Conservation (phyloP, 2,329 filamentous ascomycete species). For the Raffaelea ambrosiae region DNA sequence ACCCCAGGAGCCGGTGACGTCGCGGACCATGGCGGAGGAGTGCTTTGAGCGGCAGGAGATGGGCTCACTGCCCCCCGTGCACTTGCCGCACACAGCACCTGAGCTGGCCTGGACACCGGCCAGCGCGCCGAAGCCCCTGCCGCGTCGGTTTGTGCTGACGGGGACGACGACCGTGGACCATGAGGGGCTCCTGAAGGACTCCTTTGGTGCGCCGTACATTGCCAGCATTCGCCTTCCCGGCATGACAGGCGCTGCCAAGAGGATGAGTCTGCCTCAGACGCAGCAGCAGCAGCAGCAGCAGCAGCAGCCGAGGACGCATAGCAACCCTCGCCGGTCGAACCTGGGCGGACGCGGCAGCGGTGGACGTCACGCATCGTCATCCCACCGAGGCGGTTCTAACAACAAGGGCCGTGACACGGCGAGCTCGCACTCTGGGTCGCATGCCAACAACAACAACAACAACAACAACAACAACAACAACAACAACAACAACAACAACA, state of each 20-base stretch:
- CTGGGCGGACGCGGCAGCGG: constrained; percentile 1
- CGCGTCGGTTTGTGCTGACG: constrained; percentile 37
- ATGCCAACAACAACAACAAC: constrained; percentile 6
- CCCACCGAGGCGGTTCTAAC: constrained; percentile 1
- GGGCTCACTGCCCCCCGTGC: constrained; percentile 65
- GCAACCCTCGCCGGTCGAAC: constrained; percentile 5
- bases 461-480: constrained; percentile 1
- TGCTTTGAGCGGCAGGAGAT: constrained; percentile 77
- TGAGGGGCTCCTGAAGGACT: constrained; percentile 27
- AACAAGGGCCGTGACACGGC: constrained; percentile 8
- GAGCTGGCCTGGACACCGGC: constrained; percentile 56
- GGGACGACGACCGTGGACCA: constrained; percentile 29
- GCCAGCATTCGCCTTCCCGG: constrained; percentile 38
- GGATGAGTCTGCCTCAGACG: constrained; percentile 22
- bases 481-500: constrained; percentile 5
- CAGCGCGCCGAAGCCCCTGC: constrained; percentile 45
- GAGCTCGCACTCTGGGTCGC: constrained; percentile 9
- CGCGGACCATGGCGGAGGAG: constrained; percentile 66
- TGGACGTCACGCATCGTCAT: background rate
- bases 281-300: background rate
- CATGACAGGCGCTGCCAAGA: constrained; percentile 26
- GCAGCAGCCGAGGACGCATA: constrained; percentile 2
- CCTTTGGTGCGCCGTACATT: constrained; percentile 27
- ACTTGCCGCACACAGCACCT: constrained; percentile 55
- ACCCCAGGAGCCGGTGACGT: constrained; percentile 35